These are phyloP conservation scores for Alisma plantagoaquatica DNA, from an alignment of 106 monocot species.

Conservation along the genomic window DNA sequence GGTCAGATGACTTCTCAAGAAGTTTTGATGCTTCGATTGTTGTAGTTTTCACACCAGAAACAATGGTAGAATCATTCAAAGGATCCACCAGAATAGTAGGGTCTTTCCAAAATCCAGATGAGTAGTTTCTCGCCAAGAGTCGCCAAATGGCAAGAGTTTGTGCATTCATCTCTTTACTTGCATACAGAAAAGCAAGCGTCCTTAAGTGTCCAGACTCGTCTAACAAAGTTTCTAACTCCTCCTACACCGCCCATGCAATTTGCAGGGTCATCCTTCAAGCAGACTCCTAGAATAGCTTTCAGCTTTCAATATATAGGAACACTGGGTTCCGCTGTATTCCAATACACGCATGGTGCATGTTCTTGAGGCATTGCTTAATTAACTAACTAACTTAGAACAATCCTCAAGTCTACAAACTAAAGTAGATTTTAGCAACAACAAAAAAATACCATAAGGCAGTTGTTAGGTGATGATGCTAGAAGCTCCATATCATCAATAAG, in stretches of 20 bases:
- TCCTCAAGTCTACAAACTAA: too few relatives aligned
- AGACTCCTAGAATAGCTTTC: slow-evolving; percentile 31
- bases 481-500: slow-evolving; percentile 82
- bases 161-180: slow-evolving; percentile 86
- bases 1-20: slow-evolving; percentile 76
- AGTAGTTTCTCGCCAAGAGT: slow-evolving; percentile 72
- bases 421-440: background rate
- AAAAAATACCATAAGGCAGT: slow-evolving; percentile 75
- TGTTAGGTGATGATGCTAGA: slow-evolving; percentile 84
- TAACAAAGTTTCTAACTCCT: slow-evolving; percentile 91
- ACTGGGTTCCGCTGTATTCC: slow-evolving; percentile 30
- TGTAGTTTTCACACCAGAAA: slow-evolving; percentile 43
- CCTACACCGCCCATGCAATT: slow-evolving; percentile 73
- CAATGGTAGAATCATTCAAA: slow-evolving; percentile 12
- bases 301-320: slow-evolving; percentile 38
- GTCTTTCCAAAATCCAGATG: slow-evolving; percentile 69
- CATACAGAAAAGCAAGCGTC: slow-evolving; percentile 98
- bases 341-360: slow-evolving; percentile 19
- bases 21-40: slow-evolving; percentile 90
- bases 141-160: slow-evolving; percentile 90
- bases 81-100: slow-evolving; percentile 8
- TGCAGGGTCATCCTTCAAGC: slow-evolving; percentile 51
- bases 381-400: too few relatives aligned
- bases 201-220: slow-evolving; percentile 91
- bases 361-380: slow-evolving; percentile 16